Evolutionary conservation across 495 filamentous ascomycete genomes (phyloP).

Genomic region (Penicillium odoratum): DNA sequence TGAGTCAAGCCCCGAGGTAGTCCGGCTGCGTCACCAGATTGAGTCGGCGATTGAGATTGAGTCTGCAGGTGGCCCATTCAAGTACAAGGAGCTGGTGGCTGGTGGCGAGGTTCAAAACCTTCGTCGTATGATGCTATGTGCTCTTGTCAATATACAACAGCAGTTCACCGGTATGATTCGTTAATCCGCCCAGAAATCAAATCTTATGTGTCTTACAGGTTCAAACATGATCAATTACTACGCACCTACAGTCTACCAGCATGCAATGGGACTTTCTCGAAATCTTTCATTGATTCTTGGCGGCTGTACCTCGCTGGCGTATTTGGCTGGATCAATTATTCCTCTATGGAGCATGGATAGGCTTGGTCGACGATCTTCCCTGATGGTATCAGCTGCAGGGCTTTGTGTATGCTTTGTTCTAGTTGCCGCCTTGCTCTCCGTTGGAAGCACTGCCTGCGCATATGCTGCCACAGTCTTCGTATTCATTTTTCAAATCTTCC

Average conservation of each 20-base stretch:
- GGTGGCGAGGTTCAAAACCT: slow-evolving; percentile 40
- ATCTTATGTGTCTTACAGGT: slow-evolving; percentile 22
- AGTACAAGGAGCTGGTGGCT: slow-evolving; percentile 37
- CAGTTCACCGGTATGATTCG: slow-evolving; percentile 33
- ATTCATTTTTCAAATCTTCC: slow-evolving; percentile 51
- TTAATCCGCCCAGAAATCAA: not conserved
- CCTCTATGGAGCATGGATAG: slow-evolving; percentile 49
- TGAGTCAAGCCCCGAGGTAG: slow-evolving; percentile 19
- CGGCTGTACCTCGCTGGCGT: slow-evolving; percentile 47
- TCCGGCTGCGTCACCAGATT: slow-evolving; percentile 31
- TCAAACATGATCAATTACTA: slow-evolving; percentile 57
- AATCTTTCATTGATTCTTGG: slow-evolving; percentile 52
- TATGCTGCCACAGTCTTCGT: slow-evolving; percentile 45
- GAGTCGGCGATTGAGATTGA: slow-evolving; percentile 39
- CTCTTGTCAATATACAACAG: slow-evolving; percentile 36
- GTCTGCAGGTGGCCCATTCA: slow-evolving; percentile 37
- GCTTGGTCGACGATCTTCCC: slow-evolving; percentile 49
- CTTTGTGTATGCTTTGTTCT: slow-evolving; percentile 46
- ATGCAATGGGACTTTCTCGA: slow-evolving; percentile 51
- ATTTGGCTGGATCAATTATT: slow-evolving; percentile 37
- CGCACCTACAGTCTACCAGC: slow-evolving; percentile 47
- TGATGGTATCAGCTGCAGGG: slow-evolving; percentile 48
- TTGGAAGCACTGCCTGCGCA: slow-evolving; percentile 23
- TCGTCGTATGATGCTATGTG: slow-evolving; percentile 39
- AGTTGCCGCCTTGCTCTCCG: slow-evolving; percentile 34